Conservation (phyloP, 2,329 filamentous ascomycete genomes). For the Alternaria panax region DNA sequence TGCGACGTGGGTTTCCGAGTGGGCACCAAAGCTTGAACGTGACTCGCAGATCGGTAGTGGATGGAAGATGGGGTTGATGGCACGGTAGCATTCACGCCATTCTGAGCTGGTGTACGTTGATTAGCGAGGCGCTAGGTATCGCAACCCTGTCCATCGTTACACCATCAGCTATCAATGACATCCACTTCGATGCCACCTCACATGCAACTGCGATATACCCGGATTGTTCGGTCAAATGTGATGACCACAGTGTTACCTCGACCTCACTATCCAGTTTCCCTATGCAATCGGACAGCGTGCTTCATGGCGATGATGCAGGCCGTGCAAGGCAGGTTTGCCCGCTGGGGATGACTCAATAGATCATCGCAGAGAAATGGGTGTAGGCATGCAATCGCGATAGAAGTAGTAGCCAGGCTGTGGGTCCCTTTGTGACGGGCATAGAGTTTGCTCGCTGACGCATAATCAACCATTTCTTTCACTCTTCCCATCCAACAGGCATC, state of each 20-base stretch:
- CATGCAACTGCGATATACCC: conserved; percentile 30
- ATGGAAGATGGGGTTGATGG: conserved; percentile 41
- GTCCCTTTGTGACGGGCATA: conserved; percentile 26
- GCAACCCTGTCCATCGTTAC: conserved; percentile 30
- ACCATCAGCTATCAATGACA: conserved; percentile 32
- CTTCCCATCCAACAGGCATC: neutral
- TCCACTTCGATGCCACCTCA: conserved; percentile 40
- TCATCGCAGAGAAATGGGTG: conserved; percentile 1
- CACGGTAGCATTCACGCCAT: conserved; percentile 46
- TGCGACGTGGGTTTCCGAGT: conserved; percentile 33
- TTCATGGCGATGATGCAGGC: conserved; percentile 19
- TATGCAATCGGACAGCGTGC: conserved; percentile 27
- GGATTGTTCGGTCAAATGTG: conserved; percentile 18
- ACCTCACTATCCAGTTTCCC: conserved; percentile 15
- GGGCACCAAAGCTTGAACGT: conserved; percentile 43
- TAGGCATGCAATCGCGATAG: conserved; percentile 28
- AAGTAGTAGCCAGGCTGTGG: conserved; percentile 23
- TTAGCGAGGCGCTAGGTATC: conserved; percentile 34
- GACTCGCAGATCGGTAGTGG: conserved; percentile 43
- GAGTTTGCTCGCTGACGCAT: conserved; percentile 41
- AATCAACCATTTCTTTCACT: conserved; percentile 27
- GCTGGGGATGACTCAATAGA: conserved; percentile 22
- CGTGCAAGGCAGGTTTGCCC: conserved; percentile 22
- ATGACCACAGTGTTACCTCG: conserved; percentile 40
- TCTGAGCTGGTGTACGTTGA: conserved; percentile 25